A percentile compares a stretch with the other conserved stretches of the same genome.
Conservation (phyloP, 2,329 filamentous ascomycete species). For the Penicillium sp. region DNA sequence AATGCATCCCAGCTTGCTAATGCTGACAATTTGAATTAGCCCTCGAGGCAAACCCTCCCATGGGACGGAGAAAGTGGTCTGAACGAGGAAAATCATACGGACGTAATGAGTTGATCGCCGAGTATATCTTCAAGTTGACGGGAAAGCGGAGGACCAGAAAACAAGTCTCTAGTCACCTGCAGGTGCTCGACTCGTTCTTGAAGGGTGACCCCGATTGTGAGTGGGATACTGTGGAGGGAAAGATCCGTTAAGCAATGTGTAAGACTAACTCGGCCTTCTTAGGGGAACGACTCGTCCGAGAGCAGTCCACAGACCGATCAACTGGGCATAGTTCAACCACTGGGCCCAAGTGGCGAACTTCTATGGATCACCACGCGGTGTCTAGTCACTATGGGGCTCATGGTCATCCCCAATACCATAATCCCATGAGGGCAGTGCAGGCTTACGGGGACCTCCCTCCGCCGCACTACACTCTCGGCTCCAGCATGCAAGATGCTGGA, state of each 20-base stretch:
- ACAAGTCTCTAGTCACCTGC: slow-evolving; percentile 65
- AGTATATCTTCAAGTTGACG: slow-evolving; percentile 58
- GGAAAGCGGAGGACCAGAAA: slow-evolving; percentile 57
- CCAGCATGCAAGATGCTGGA: slow-evolving; percentile 34
- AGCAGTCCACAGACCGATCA: slow-evolving; percentile 37
- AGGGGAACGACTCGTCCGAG: slow-evolving; percentile 45
- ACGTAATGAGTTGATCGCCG: slow-evolving; percentile 63
- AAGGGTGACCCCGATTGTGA: slow-evolving; percentile 55
- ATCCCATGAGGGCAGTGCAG: slow-evolving; percentile 34
- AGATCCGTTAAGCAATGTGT: not conserved
- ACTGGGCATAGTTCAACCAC: slow-evolving; percentile 34
- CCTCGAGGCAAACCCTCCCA: slow-evolving; percentile 57
- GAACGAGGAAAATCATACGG: slow-evolving; percentile 57
- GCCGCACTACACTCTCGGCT: slow-evolving; percentile 36
- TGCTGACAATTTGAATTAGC: slow-evolving; percentile 36
- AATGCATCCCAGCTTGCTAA: not conserved
- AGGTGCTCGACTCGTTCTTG: slow-evolving; percentile 61
- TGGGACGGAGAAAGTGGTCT: slow-evolving; percentile 58
- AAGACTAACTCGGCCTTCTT: not conserved
- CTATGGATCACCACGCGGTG: slow-evolving; percentile 33
- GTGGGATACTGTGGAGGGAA: slow-evolving; percentile 19
- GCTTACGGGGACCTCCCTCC: slow-evolving; percentile 38
- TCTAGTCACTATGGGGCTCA: slow-evolving; percentile 34
- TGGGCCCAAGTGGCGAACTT: slow-evolving; percentile 35
- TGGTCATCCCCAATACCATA: slow-evolving; percentile 31